Base-by-base conservation (phyloP, 148 eudicot species). In the Fallopia convolvulus region DNA sequence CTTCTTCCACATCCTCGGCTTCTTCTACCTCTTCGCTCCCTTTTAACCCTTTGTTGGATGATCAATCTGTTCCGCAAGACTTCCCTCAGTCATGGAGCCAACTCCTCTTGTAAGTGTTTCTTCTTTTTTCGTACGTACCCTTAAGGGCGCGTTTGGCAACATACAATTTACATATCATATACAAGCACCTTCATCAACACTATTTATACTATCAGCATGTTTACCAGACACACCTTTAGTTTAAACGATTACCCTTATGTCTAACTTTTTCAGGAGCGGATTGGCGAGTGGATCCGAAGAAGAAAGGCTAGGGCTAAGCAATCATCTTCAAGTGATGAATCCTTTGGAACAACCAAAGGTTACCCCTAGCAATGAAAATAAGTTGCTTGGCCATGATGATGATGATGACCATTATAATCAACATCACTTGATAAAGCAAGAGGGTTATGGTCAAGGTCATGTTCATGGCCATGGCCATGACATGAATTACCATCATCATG, bases 1-100 rank as follows among this genome's bases (percentile, higher is more conserved):
- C 72, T 36, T 68, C 72, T 17, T 33, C 46, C 9, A 15, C 44
- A 15, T 68, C 72, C 10, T 68, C 72, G 1, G 18, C 72, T 14
- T 30, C 70, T 26, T 32, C 72, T 36, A 36, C 41, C 10, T 68
- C 72, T 39, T 68, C 72, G 8, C 72, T 53, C 47, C 65, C 77
- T 56, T 75, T 55, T 18, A 53, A 75, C 68, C 58, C 66, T 75
- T 56, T 53, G 46, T 9, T 68, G 15, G 72, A 68, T 68, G 72
- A 68, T 6, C 72, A 68, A 39, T 56, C 77, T 56, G 30, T 23
- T 9, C 60, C 17, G 8, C 76, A 74, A 74, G 76, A 74, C 36
- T 49, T 50, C 30, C 77, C 77, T 23, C 77, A 75, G 2, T 55
- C 77, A 33, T 75, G 77, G 77, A 75, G 68, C 77, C 77, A 75